Evolutionary conservation across 2,329 filamentous ascomycete genomes (phyloP).

Genomic region (Pseudogymnoascus sp.): DNA sequence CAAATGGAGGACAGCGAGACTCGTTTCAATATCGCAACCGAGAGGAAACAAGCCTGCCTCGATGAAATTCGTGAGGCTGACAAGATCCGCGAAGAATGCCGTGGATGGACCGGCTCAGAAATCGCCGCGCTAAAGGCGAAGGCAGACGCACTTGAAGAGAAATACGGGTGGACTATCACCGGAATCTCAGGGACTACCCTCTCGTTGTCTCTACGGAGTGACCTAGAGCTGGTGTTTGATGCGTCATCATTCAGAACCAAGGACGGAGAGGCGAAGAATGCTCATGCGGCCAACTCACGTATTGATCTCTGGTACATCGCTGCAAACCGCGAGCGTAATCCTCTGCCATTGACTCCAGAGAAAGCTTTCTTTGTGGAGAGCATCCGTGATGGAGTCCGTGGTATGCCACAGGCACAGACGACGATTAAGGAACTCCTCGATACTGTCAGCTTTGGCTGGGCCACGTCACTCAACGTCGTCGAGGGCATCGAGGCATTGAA

Average conservation of each 20-base stretch:
- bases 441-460: constrained; percentile 58
- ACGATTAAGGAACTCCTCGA: constrained; percentile 50
- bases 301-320: constrained; percentile 68
- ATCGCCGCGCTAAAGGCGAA: constrained; percentile 69
- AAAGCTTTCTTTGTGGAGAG: constrained; percentile 70
- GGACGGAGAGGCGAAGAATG: constrained; percentile 15
- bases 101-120: constrained; percentile 80
- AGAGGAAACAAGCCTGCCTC: constrained; percentile 61
- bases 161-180: constrained; percentile 65
- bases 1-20: constrained; percentile 62
- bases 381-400: constrained; percentile 61
- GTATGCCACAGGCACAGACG: constrained; percentile 50
- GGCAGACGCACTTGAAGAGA: constrained; percentile 57
- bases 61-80: constrained; percentile 77
- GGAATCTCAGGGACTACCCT: constrained; percentile 54
- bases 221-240: constrained; percentile 69
- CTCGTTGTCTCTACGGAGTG: constrained; percentile 67
- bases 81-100: constrained; percentile 75
- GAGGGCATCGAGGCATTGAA: constrained; percentile 56
- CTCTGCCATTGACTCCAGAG: constrained; percentile 52
- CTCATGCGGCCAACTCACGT: constrained; percentile 35
- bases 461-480: constrained; percentile 51
- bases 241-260: constrained; percentile 49
- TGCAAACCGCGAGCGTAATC: constrained; percentile 45
- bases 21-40: constrained; percentile 53